phyloP scores from a whole-genome alignment of 1,284 basidiomycete genomes.

The Ganoderma leucocontextum region DNA sequence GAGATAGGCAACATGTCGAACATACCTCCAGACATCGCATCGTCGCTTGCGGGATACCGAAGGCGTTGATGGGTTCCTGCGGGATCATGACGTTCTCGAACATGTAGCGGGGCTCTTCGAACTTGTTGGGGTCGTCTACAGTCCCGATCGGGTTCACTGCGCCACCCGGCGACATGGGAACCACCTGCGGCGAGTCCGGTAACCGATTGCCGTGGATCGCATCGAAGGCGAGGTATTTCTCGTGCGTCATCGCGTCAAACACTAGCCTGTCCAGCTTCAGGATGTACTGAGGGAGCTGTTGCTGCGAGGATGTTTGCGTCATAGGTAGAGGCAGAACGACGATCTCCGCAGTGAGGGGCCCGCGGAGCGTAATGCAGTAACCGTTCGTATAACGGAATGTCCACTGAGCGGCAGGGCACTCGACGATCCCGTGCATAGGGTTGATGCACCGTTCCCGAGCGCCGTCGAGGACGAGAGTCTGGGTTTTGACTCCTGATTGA shows the following conservation, averaged over 20 bases:
- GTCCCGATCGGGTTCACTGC: constrained; percentile 46
- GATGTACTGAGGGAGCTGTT: constrained; percentile 23
- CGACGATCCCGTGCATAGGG: constrained; percentile 63
- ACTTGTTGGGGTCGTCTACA: constrained; percentile 49
- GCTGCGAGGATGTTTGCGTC: constrained; percentile 24
- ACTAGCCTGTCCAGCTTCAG: constrained; percentile 74
- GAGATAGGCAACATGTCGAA: background rate
- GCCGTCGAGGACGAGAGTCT: constrained; percentile 76
- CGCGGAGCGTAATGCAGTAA: constrained; percentile 75
- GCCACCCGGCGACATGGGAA: constrained; percentile 43
- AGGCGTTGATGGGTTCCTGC: constrained; percentile 82
- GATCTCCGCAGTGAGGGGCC: constrained; percentile 72
- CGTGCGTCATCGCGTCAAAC: constrained; percentile 73
- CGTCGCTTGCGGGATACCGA: constrained; percentile 84
- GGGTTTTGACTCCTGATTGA: constrained; percentile 81
- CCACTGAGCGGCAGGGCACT: constrained; percentile 76
- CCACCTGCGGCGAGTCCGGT: constrained; percentile 51
- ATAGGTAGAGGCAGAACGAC: constrained; percentile 43
- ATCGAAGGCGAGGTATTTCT: constrained; percentile 73
- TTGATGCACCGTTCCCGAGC: constrained; percentile 66
- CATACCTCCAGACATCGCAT: constrained; percentile 84
- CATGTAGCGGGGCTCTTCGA: constrained; percentile 65
- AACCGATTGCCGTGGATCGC: constrained; percentile 58
- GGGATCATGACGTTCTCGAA: constrained; percentile 72
- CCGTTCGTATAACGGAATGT: constrained; percentile 80